A percentile compares a stretch with the other conserved stretches of the same genome.
phyloP scores from a whole-genome alignment of 2,329 filamentous ascomycete species.

The Diplodia corticola region DNA sequence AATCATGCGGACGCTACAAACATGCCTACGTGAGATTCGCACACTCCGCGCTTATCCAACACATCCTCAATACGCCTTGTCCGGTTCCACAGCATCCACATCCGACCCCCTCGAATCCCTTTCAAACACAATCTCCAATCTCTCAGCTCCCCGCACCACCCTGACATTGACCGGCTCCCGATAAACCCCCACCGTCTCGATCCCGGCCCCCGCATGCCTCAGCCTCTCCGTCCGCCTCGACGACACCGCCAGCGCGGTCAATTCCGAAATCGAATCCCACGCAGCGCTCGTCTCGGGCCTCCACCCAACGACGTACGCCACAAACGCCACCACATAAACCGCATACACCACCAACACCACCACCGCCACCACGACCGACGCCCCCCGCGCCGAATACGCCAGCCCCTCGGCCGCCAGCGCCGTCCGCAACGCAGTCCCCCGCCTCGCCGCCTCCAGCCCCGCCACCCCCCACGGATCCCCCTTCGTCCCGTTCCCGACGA shows the following conservation, averaged over 20 bases:
- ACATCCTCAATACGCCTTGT: neutral
- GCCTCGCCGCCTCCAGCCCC: too few species aligned
- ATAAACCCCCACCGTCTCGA: neutral
- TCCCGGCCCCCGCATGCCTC: neutral
- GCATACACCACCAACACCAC: neutral
- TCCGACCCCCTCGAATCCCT: neutral
- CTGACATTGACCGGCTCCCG: neutral
- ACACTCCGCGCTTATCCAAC: too few species aligned
- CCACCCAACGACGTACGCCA: neutral
- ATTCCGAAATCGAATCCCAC: conserved; percentile 7
- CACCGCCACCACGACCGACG: neutral
- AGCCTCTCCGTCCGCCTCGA: neutral
- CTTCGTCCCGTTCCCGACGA: neutral
- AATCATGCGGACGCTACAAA: too few species aligned
- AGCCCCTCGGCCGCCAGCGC: neutral
- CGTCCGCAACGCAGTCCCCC: neutral
- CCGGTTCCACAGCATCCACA: neutral
- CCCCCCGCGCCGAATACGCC: neutral
- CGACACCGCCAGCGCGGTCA: neutral
- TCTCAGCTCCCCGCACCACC: neutral
- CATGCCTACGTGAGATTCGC: too few species aligned
- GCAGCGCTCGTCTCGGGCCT: neutral
- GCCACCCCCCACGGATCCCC: neutral
- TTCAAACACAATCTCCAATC: neutral
- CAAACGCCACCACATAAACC: neutral